phyloP scores from a whole-genome alignment of 805 yeast species.

The Wickerhamiella azyma region DNA sequence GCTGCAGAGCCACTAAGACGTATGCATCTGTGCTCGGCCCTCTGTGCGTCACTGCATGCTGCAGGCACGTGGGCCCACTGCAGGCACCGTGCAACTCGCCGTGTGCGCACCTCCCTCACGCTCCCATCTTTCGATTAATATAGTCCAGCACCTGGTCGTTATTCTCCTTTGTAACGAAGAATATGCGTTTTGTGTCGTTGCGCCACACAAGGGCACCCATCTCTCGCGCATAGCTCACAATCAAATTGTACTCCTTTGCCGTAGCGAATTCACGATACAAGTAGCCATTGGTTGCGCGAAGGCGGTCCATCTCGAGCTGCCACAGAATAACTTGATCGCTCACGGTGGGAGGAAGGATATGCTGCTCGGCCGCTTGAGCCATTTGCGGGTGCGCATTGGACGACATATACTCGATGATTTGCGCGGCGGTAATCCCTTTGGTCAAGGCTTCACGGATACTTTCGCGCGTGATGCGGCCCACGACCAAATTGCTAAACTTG shows the following conservation, averaged over 20 bases:
- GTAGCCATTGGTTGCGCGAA: slow-evolving; percentile 74
- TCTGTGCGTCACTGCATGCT: too few species aligned
- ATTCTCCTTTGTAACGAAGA: slow-evolving; percentile 82
- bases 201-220: slow-evolving; percentile 88
- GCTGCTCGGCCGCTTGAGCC: slow-evolving; percentile 38
- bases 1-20: too few species aligned
- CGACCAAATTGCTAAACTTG: slow-evolving; percentile 80
- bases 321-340: slow-evolving; percentile 89
- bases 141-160: slow-evolving; percentile 81
- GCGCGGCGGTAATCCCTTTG: slow-evolving; percentile 91
- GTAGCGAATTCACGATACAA: slow-evolving; percentile 74
- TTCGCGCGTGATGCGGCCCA: slow-evolving; percentile 87
- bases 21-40: too few species aligned
- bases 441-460: slow-evolving; percentile 70
- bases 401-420: slow-evolving; percentile 75
- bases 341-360: slow-evolving; percentile 86
- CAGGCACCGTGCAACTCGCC: too few species aligned
- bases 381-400: slow-evolving; percentile 92
- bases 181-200: slow-evolving; percentile 50
- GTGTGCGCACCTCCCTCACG: background rate
- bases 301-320: slow-evolving; percentile 93
- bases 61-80: too few species aligned
- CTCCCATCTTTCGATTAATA: slow-evolving; percentile 42
- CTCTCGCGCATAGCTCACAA: slow-evolving; percentile 71
- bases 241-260: slow-evolving; percentile 58